phyloP scores from a whole-genome alignment of 2,329 filamentous ascomycete genomes.

The Diplodia intermedia region DNA sequence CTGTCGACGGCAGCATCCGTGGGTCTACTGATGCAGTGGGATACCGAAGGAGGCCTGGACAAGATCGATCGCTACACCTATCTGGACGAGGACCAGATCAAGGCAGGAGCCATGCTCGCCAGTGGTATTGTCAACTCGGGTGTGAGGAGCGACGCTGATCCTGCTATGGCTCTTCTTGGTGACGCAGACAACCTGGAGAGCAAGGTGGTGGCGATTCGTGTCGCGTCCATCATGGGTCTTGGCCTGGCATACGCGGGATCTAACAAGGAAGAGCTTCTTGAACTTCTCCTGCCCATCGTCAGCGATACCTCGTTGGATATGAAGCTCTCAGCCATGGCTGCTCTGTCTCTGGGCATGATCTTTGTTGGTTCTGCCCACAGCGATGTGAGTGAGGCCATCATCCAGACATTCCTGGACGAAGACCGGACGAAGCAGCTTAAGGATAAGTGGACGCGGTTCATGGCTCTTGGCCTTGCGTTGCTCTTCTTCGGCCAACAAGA shows the following conservation, averaged over 20 bases:
- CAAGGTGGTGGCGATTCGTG: slow-evolving; percentile 77
- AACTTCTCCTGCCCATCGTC: slow-evolving; percentile 85
- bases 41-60: slow-evolving; percentile 88
- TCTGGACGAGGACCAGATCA: slow-evolving; percentile 79
- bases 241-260: slow-evolving; percentile 94
- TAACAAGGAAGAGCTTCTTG: slow-evolving; percentile 87
- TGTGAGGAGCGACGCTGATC: slow-evolving; percentile 86
- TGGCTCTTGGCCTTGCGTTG: slow-evolving; percentile 89
- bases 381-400: slow-evolving; percentile 89
- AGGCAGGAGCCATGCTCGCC: slow-evolving; percentile 88
- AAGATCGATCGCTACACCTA: slow-evolving; percentile 96
- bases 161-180: slow-evolving; percentile 83
- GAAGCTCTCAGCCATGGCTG: slow-evolving; percentile 96
- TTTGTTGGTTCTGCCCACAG: slow-evolving; percentile 93
- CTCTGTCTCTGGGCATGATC: slow-evolving; percentile 85
- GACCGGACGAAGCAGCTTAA: slow-evolving; percentile 89
- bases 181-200: slow-evolving; percentile 80
- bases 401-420: slow-evolving; percentile 91
- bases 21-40: slow-evolving; percentile 90
- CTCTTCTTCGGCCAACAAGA: slow-evolving; percentile 97
- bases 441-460: slow-evolving; percentile 98
- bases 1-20: slow-evolving; percentile 93
- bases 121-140: slow-evolving; percentile 97
- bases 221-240: slow-evolving; percentile 93
- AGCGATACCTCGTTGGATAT: slow-evolving; percentile 84